A percentile compares a stretch with the other conserved stretches of the same genome.
Evolutionary conservation across 176 grass and related monocot genomes (phyloP).

Genomic region (Eragrostis curvula): DNA sequence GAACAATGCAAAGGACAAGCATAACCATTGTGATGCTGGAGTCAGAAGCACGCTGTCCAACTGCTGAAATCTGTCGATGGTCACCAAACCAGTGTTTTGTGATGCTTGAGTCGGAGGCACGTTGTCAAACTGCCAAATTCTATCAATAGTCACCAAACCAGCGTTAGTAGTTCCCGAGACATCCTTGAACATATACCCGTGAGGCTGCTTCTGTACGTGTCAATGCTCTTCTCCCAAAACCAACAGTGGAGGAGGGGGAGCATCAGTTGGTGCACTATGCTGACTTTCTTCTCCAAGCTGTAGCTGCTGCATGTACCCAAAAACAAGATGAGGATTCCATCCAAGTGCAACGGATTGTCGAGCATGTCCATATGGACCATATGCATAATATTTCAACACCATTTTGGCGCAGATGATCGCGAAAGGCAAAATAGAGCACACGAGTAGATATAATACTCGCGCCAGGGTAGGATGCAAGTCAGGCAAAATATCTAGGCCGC

Average conservation of each 20-base stretch:
- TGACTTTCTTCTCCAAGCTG: not conserved
- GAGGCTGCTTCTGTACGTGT: not conserved
- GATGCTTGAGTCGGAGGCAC: not conserved
- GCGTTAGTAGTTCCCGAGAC: not conserved
- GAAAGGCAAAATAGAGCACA: not conserved
- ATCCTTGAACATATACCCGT: not conserved
- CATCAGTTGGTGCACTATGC: no score
- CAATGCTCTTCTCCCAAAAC: conserved; percentile 8
- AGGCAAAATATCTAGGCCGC: conserved; percentile 11
- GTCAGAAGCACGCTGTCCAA: not conserved
- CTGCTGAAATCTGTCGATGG: conserved; percentile 23
- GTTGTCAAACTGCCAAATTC: not conserved
- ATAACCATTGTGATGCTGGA: not conserved
- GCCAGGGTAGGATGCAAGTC: not conserved
- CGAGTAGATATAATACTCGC: not conserved
- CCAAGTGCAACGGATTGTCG: conserved; percentile 6
- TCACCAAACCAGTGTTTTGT: not conserved
- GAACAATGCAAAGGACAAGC: conserved; percentile 34
- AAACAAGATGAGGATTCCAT: conserved; percentile 8
- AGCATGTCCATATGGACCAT: not conserved
- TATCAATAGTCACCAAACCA: conserved; percentile 7
- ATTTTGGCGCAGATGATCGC: not conserved
- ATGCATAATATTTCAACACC: not conserved
- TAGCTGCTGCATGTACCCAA: conserved; percentile 21
- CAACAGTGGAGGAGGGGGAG: not conserved